Conservation (phyloP, 257 asterid genomes). For the Jaltomata sinuosa region DNA sequence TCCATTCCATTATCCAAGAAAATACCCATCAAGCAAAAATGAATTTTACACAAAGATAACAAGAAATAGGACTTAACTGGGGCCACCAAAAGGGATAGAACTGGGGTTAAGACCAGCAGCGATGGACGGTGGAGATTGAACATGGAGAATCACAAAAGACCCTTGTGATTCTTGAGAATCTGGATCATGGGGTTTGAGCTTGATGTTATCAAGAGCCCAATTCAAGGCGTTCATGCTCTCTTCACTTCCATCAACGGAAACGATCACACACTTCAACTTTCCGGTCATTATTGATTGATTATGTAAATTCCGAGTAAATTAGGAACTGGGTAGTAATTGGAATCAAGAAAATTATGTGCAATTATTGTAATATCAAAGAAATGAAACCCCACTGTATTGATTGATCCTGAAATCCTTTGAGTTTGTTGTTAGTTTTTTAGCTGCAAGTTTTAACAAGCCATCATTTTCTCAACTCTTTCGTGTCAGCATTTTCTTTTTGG, state of each 20-base stretch:
- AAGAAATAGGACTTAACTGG: constrained; percentile 25
- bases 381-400: not conserved
- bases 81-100: constrained; percentile 42
- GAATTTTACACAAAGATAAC: not conserved
- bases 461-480: not conserved
- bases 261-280: constrained; percentile 27
- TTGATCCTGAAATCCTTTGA: not conserved
- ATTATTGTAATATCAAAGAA: not conserved
- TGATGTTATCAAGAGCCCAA: constrained; percentile 39
- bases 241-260: constrained; percentile 41
- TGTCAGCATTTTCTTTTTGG: no score
- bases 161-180: not conserved
- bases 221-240: constrained; percentile 42
- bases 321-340: not conserved
- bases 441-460: not conserved
- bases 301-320: not conserved
- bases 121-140: constrained; percentile 42
- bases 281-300: constrained; percentile 2
- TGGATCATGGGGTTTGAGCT: constrained; percentile 10
- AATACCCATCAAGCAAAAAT: not conserved
- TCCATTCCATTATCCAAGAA: not conserved
- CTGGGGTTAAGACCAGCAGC: constrained; percentile 32
- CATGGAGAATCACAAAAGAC: constrained; percentile 24
- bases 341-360: not conserved
- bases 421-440: not conserved